Evolutionary conservation across 169 alveolate genomes (phyloP).

Genomic region (Eimeria tenella): DNA sequence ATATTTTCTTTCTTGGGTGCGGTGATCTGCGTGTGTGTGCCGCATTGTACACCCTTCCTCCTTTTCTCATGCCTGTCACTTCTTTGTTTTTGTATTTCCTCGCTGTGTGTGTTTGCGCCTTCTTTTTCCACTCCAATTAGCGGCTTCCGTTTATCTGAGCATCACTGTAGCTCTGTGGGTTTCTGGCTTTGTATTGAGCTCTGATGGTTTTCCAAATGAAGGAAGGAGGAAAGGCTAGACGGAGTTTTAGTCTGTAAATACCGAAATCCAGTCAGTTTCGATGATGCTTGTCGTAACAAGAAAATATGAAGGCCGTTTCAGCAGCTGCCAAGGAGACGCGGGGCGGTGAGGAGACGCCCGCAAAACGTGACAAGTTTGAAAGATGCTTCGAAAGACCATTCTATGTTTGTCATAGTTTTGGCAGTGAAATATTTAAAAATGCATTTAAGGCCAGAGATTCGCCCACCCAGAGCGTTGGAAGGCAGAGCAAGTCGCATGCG

Average conservation of each 20-base stretch:
- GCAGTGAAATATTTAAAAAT: neutral
- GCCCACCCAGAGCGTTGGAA: no score
- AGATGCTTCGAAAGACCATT: neutral
- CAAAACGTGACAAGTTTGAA: no score
- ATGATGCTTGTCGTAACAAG: no score
- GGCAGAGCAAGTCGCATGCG: slow-evolving; percentile 40
- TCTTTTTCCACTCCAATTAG: neutral
- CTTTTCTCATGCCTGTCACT: neutral
- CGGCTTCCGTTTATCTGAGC: neutral
- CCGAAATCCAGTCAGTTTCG: no score
- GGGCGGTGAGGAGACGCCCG: no score
- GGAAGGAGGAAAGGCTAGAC: no score
- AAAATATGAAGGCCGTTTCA: no score
- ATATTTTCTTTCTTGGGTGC: neutral
- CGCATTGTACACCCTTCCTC: neutral
- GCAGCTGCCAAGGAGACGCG: no score
- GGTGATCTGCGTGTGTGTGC: neutral
- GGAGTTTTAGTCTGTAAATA: no score
- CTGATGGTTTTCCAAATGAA: no score
- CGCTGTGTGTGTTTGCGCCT: neutral
- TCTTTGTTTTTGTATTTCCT: neutral
- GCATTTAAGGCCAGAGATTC: neutral
- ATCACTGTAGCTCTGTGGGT: no score
- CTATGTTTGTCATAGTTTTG: neutral
- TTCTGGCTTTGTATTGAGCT: no score